A percentile compares a stretch with the other conserved stretches of the same genome.
Evolutionary conservation across 163 green algal genomes (phyloP).

Genomic region (Scenedesmus sp.): DNA sequence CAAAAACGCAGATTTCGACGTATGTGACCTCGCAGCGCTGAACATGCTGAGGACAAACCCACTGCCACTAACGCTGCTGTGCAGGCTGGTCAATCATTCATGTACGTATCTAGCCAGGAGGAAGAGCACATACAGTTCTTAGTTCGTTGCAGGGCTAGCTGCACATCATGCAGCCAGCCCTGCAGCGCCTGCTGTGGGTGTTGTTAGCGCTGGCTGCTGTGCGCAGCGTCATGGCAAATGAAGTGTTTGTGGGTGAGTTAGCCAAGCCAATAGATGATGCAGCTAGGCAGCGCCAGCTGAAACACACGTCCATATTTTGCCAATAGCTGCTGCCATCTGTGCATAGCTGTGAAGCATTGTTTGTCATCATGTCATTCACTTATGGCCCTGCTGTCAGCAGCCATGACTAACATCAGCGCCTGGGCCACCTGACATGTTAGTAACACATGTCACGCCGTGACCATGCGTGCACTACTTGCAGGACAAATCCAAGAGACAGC

Average conservation of each 20-base stretch:
- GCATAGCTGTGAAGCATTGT: background rate
- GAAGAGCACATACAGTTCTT: background rate
- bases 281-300: background rate
- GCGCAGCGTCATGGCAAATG: background rate
- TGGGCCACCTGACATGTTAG: background rate
- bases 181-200: background rate
- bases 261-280: background rate
- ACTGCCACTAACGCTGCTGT: background rate
- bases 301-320: background rate
- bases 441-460: too few species aligned
- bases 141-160: slow-evolving; percentile 3
- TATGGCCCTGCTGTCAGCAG: background rate
- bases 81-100: background rate
- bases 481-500: slow-evolving; percentile 20
- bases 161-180: background rate
- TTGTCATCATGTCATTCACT: background rate
- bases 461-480: background rate
- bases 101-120: background rate
- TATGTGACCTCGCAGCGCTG: too few species aligned
- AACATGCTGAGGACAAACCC: background rate
- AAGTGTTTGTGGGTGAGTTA: background rate
- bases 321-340: background rate
- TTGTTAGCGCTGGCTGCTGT: background rate
- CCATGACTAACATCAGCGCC: background rate
- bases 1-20: too few species aligned